phyloP scores from a whole-genome alignment of 2,329 filamentous ascomycete genomes.

The Aureobasidium vineae region DNA sequence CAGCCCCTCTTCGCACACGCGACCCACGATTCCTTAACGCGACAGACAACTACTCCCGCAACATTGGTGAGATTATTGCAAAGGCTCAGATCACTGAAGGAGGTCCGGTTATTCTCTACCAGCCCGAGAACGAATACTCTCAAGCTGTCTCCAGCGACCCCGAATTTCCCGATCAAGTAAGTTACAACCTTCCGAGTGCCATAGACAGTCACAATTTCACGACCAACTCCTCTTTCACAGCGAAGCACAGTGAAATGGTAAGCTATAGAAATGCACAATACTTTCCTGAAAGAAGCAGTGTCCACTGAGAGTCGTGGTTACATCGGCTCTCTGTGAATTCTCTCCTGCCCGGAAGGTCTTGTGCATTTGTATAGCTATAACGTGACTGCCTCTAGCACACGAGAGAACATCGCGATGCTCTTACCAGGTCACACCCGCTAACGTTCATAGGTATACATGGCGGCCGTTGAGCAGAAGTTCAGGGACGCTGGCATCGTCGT shows the following conservation, averaged over 20 bases:
- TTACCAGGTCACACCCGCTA: no score
- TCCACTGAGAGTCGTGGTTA: neutral
- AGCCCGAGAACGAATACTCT: slow-evolving; percentile 66
- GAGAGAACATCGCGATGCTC: no score
- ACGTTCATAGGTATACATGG: slow-evolving; percentile 58
- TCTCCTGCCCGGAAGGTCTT: no score
- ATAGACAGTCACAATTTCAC: no score
- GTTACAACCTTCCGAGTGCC: neutral
- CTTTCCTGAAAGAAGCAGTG: neutral
- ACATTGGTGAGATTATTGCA: slow-evolving; percentile 64
- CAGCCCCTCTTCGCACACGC: slow-evolving; percentile 62
- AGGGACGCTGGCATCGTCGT: slow-evolving; percentile 58
- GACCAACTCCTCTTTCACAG: no score
- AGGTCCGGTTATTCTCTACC: slow-evolving; percentile 73
- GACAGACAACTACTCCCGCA: slow-evolving; percentile 53
- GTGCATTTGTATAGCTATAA: no score
- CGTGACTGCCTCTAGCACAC: no score
- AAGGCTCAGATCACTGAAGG: slow-evolving; percentile 78
- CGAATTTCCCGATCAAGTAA: slow-evolving; percentile 58
- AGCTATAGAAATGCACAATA: neutral
- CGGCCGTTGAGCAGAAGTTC: slow-evolving; percentile 67
- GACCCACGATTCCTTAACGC: slow-evolving; percentile 62
- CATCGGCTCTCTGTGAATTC: no score
- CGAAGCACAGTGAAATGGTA: no score
- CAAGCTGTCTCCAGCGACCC: slow-evolving; percentile 28